Evolutionary conservation across 495 filamentous ascomycete genomes (phyloP), one percentile per base, ranked within the genome.

Genomic region (Aspergillus ellipticus): DNA sequence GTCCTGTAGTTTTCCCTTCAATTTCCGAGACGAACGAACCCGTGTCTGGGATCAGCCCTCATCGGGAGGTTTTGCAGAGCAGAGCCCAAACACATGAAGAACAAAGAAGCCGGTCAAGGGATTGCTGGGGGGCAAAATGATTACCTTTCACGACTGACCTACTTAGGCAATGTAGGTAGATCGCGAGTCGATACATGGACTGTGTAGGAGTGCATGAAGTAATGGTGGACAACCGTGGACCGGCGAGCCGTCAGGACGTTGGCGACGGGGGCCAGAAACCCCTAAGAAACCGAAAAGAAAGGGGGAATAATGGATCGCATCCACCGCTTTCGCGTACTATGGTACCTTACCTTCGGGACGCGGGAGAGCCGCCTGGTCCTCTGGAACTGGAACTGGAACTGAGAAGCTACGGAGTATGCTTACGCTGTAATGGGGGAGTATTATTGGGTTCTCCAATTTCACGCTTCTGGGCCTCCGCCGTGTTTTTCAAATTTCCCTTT

Each of bases 291-390:
- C 20, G 56, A 63, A 67, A 65, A 59, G 55, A 62, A 66, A 67
- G 52, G 59, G 64, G 58, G 50, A 57, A 56, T 47, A 63, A 58
- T 59, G 53, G 51, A 48, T 49, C 22, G 53, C 47, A 60, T 39
- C 53, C 56, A 59, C 58, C 54, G 52, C 54, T 55, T 49, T 62
- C 60, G 51, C 58, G 62, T 66, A 39, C 35, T 39, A 39, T 39
- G 35, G 35, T 39, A 60, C 68, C 66, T 70, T 59, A 63, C 63
- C 64, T 61, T 63, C 65, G 68, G 65, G 61, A 66, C 42, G 42
- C 66, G 69, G 71, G 67, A 70, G 67, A 72, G 71, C 67, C 69
- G 66, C 58, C 47, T 49, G 29, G 45, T 66, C 61, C 52, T n/a
- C n/a, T n/a, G n/a, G n/a, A n/a, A n/a, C n/a, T n/a, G n/a, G n/a